A percentile compares a stretch with the other conserved stretches of the same genome.
Conservation (phyloP, 805 yeast genomes). For the Tetrapisispora pingtungensis region DNA sequence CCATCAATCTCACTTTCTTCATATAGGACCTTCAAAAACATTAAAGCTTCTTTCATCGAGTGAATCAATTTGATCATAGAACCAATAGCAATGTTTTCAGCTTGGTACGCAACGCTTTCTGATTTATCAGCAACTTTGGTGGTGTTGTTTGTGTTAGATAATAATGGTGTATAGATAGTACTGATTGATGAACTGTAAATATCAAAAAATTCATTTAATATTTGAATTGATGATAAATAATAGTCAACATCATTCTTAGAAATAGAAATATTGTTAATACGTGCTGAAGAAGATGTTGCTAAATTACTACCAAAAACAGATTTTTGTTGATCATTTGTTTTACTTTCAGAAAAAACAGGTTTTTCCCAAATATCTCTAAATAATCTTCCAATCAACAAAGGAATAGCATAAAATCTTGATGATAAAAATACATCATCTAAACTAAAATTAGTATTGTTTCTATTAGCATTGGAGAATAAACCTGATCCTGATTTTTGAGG, state of each 20-base stretch:
- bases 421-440: conserved; percentile 77
- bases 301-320: neutral
- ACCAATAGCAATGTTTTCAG: conserved; percentile 82
- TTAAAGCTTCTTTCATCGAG: conserved; percentile 79
- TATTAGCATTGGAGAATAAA: conserved; percentile 7
- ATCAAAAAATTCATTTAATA: conserved; percentile 58
- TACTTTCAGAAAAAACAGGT: conserved; percentile 45
- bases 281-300: conserved; percentile 1
- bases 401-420: conserved; percentile 84
- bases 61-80: conserved; percentile 65
- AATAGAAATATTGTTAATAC: conserved; percentile 20
- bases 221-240: conserved; percentile 59
- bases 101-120: conserved; percentile 67
- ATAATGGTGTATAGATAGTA: conserved; percentile 28
- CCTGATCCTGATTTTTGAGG: conserved; percentile 2
- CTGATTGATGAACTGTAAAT: conserved; percentile 43
- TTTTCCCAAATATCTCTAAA: conserved; percentile 72
- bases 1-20: conserved; percentile 50
- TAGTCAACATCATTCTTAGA: conserved; percentile 46
- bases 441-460: conserved; percentile 19
- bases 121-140: conserved; percentile 22
- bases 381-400: conserved; percentile 66
- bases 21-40: conserved; percentile 71
- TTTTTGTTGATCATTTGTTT: conserved; percentile 7
- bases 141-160: conserved; percentile 30